Percentiles rank a stretch among this genome's conserved stretches.
Evolutionary conservation across 78 protist genomes (phyloP).

Genomic region (Bodo saltans): DNA sequence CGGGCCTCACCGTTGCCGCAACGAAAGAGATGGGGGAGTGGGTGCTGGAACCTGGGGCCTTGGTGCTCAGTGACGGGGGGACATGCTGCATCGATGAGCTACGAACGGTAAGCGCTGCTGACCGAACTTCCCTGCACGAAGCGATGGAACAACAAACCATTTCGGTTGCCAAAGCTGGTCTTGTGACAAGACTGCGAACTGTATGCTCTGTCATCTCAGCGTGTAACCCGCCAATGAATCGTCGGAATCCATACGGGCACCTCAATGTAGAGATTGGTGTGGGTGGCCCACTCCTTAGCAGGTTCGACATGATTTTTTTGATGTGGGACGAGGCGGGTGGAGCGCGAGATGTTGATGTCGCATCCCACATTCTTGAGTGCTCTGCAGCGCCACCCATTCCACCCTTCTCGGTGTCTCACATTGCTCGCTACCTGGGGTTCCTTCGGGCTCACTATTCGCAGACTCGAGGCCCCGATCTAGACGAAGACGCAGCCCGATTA

Average conservation of each 20-base stretch:
- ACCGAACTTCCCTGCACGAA: conserved; percentile 86
- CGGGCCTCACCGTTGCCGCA: conserved; percentile 84
- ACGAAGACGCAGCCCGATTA: background rate
- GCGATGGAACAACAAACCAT: conserved; percentile 99
- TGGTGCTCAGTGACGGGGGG: conserved; percentile 98
- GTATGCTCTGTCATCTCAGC: conserved; percentile 82
- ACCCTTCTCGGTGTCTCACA: background rate
- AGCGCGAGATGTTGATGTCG: conserved; percentile 68
- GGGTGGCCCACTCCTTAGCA: conserved; percentile 81
- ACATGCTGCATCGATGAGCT: conserved; percentile 97
- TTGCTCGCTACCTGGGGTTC: background rate
- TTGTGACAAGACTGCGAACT: conserved; percentile 86
- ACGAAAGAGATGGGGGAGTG: conserved; percentile 53
- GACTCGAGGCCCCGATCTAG: background rate
- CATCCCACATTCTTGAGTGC: conserved; percentile 49
- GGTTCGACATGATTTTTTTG: conserved; percentile 91
- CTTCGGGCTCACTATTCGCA: background rate
- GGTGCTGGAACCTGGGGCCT: conserved; percentile 95
- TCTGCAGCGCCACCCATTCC: conserved; percentile 4
- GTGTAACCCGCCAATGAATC: conserved; percentile 70
- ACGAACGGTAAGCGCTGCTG: conserved; percentile 69
- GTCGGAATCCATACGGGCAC: background rate
- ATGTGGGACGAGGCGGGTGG: conserved; percentile 62
- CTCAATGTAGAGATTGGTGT: conserved; percentile 70
- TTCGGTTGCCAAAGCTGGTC: conserved; percentile 96